A percentile compares a stretch with the other conserved stretches of the same genome.
Evolutionary conservation across 495 filamentous ascomycete species (phyloP).

Genomic region (Daldinia concentrica): DNA sequence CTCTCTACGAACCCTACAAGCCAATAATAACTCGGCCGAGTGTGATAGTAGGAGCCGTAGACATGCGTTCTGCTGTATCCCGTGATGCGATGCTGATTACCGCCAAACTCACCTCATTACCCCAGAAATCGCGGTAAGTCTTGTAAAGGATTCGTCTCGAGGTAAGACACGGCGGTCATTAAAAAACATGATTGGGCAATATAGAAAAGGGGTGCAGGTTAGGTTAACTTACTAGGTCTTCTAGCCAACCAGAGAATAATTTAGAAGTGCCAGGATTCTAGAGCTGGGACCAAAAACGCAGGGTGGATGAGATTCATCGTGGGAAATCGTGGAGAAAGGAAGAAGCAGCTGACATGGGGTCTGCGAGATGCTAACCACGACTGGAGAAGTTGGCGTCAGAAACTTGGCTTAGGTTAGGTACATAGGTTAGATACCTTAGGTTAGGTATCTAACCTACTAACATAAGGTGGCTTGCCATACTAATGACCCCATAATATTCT

Average conservation of each 20-base stretch:
- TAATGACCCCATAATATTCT: background rate
- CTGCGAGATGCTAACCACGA: background rate
- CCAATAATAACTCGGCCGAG: constrained; percentile 1
- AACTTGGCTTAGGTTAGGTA: background rate
- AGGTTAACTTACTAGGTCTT: background rate
- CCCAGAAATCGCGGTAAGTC: constrained; percentile 26
- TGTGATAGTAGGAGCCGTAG: background rate
- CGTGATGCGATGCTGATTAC: constrained; percentile 25
- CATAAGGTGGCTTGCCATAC: too few species aligned
- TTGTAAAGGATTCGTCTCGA: constrained; percentile 2
- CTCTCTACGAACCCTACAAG: background rate
- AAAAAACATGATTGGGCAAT: constrained; percentile 23
- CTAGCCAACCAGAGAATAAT: constrained; percentile 22
- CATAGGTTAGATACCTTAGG: too few species aligned
- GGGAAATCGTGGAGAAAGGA: constrained; percentile 23
- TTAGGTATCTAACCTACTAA: too few species aligned
- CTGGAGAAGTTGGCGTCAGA: background rate
- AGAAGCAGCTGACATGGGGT: constrained; percentile 23
- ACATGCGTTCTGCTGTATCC: constrained; percentile 16
- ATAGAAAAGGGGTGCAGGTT: constrained; percentile 14
- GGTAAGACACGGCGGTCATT: constrained; percentile 9
- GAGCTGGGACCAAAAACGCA: background rate
- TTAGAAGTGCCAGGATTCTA: constrained; percentile 6
- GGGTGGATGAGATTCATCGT: constrained; percentile 9
- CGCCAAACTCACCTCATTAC: constrained; percentile 23